These are phyloP conservation scores for Puccinia coronata DNA, from an alignment of 1,284 basidiomycete genomes.

Conservation along the genomic window DNA sequence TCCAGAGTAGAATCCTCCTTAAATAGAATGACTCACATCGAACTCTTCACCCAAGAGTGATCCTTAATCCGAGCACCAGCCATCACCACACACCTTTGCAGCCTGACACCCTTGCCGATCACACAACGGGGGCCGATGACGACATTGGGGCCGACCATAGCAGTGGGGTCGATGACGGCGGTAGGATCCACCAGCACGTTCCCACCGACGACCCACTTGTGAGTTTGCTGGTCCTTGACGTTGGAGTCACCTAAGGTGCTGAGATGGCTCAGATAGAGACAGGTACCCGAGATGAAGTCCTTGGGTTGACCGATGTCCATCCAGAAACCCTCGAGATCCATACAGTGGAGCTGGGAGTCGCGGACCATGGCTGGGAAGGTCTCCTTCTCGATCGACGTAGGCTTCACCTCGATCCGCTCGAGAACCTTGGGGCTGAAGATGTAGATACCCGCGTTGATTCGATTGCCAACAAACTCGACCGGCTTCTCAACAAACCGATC, in stretches of 20 bases:
- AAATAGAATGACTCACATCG: constrained; percentile 58
- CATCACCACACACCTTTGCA: constrained; percentile 64
- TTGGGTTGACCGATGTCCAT: constrained; percentile 66
- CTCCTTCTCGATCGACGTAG: constrained; percentile 65
- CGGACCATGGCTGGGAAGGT: constrained; percentile 63
- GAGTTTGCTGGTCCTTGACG: constrained; percentile 61
- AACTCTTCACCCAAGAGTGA: constrained; percentile 63
- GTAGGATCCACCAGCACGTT: constrained; percentile 63
- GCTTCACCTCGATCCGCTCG: constrained; percentile 63
- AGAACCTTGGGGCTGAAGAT: constrained; percentile 64
- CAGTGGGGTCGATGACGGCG: constrained; percentile 55
- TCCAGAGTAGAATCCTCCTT: background rate
- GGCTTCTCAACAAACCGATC: constrained; percentile 66
- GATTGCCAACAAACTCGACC: constrained; percentile 64
- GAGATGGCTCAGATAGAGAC: constrained; percentile 64
- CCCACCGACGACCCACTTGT: constrained; percentile 63
- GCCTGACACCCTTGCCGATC: constrained; percentile 62
- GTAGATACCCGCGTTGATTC: constrained; percentile 66
- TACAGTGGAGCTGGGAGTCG: constrained; percentile 63
- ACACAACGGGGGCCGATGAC: constrained; percentile 61
- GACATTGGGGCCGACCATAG: constrained; percentile 64
- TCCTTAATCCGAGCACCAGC: constrained; percentile 62
- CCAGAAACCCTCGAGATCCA: constrained; percentile 64
- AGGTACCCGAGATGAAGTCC: constrained; percentile 61
- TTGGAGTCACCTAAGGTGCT: constrained; percentile 60